These are phyloP conservation scores for Naganishia sp. DNA, from an alignment of 1,284 basidiomycete genomes.

Conservation along the genomic window DNA sequence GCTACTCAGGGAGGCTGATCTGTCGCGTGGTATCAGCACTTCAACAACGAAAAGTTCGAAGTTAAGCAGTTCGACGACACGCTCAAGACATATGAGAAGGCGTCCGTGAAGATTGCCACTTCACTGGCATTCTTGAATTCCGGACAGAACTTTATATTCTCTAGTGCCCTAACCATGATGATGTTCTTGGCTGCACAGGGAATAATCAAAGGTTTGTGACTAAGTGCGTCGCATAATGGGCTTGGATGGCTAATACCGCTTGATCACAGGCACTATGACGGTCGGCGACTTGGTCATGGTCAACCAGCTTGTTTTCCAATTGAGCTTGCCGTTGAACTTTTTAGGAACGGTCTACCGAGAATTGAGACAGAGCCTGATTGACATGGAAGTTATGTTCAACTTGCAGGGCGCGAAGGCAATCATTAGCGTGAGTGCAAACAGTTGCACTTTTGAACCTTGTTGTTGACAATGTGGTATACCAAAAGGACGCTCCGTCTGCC, in stretches of 20 bases:
- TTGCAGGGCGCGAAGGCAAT: conserved; percentile 80
- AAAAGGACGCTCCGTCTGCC: conserved; percentile 68
- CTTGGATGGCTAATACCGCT: background rate
- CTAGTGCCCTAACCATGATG: conserved; percentile 84
- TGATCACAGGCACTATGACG: conserved; percentile 81
- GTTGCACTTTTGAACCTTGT: background rate
- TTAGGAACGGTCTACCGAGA: conserved; percentile 96
- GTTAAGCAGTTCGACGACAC: conserved; percentile 89
- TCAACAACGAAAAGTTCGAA: conserved; percentile 95
- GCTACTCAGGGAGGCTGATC: too few relatives aligned
- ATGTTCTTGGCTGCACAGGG: conserved; percentile 97
- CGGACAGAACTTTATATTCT: conserved; percentile 95
- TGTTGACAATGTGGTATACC: background rate
- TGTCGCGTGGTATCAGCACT: conserved; percentile 65
- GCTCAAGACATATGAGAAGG: conserved; percentile 81
- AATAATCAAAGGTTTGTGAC: conserved; percentile 70
- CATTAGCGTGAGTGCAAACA: conserved; percentile 59
- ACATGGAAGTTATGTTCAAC: conserved; percentile 96
- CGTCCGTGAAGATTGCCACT: conserved; percentile 92
- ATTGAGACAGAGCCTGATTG: conserved; percentile 87
- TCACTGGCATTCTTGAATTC: conserved; percentile 91
- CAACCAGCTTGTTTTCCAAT: conserved; percentile 98
- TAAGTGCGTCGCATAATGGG: background rate
- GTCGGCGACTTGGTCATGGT: conserved; percentile 98
- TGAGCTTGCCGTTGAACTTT: conserved; percentile 94